Evolutionary conservation across 371 early-diverging fungal genomes (phyloP).

Genomic region (Syncephalis plumigaleata): DNA sequence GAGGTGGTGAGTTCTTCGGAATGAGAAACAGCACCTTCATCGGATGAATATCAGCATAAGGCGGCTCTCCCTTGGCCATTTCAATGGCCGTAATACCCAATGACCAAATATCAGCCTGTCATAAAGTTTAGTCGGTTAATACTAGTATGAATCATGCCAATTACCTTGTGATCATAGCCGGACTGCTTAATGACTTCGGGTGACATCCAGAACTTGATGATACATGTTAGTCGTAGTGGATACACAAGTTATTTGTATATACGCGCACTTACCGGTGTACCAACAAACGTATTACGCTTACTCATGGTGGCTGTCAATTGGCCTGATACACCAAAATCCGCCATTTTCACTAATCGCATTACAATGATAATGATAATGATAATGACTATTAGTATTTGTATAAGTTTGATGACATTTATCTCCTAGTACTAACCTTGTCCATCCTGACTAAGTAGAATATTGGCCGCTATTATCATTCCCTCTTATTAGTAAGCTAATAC

Average conservation of each 20-base stretch:
- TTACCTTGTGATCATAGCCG: constrained; percentile 80
- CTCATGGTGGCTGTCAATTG: constrained; percentile 85
- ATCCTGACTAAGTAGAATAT: constrained; percentile 54
- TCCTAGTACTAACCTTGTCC: constrained; percentile 47
- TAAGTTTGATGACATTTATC: no score
- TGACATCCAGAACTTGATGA: neutral
- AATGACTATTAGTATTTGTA: neutral
- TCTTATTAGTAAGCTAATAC: neutral
- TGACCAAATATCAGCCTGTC: constrained; percentile 93
- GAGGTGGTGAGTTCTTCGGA: constrained; percentile 84
- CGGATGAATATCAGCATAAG: constrained; percentile 81
- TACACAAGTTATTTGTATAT: neutral
- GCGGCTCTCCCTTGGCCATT: constrained; percentile 84
- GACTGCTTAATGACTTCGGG: constrained; percentile 86
- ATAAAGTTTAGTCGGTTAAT: neutral
- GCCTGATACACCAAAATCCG: constrained; percentile 96
- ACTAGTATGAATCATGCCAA: constrained; percentile 1
- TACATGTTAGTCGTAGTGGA: no score
- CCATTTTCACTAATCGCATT: constrained; percentile 56
- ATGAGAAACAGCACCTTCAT: constrained; percentile 88
- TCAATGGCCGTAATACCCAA: constrained; percentile 97
- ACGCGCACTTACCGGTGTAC: constrained; percentile 60
- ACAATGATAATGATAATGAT: neutral
- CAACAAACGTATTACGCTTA: constrained; percentile 96
- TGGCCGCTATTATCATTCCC: constrained; percentile 51